phyloP scores from a whole-genome alignment of 2,329 filamentous ascomycete species.

The Metarhizium sp. region DNA sequence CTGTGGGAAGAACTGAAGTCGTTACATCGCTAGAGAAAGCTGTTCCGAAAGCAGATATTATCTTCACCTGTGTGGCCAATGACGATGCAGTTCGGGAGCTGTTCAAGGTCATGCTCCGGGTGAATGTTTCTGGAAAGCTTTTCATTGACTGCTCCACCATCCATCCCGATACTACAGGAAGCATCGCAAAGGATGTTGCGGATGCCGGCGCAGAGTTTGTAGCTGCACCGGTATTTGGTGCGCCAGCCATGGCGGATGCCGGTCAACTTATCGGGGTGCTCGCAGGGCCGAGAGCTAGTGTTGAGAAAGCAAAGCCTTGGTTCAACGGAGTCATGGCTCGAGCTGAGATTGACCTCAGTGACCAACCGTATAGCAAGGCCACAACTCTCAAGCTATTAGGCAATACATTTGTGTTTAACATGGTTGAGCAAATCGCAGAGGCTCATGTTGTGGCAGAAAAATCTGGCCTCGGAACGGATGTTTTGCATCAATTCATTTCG shows the following conservation, averaged over 20 bases:
- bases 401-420: conserved; percentile 78
- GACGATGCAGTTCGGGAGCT: conserved; percentile 62
- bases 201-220: conserved; percentile 63
- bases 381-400: conserved; percentile 72
- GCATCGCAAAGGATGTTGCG: conserved; percentile 47
- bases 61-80: conserved; percentile 75
- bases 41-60: conserved; percentile 60
- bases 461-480: conserved; percentile 60
- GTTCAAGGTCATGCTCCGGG: conserved; percentile 44
- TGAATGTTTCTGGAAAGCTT: conserved; percentile 57
- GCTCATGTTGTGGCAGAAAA: conserved; percentile 74
- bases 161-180: conserved; percentile 70
- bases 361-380: conserved; percentile 59
- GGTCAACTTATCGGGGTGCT: conserved; percentile 66
- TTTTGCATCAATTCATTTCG: conserved; percentile 63
- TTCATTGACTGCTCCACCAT: conserved; percentile 85
- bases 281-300: conserved; percentile 51
- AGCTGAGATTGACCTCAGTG: conserved; percentile 60
- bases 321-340: conserved; percentile 64
- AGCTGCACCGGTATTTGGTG: conserved; percentile 61
- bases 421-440: conserved; percentile 72
- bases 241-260: conserved; percentile 58
- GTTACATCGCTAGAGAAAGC: conserved; percentile 56
- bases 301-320: conserved; percentile 59
- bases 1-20: conserved; percentile 52